Evolutionary conservation across 768 basidiomycete genomes (phyloP).

Genomic region (Lentinus brumalis): DNA sequence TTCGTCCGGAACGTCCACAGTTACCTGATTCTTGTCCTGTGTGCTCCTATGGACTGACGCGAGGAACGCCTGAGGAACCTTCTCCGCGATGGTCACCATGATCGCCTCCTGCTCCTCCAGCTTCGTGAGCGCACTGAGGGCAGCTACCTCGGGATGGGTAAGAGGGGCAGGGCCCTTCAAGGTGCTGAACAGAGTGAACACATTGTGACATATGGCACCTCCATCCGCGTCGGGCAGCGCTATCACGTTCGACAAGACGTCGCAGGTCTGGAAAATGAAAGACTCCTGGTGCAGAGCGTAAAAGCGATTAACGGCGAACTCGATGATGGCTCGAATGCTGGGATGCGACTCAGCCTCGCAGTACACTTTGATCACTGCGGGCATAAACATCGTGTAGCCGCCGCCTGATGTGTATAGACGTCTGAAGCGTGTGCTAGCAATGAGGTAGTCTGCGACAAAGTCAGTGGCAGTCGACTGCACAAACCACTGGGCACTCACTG

Average conservation of each 20-base stretch:
- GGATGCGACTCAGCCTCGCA: constrained; percentile 56
- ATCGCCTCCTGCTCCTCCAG: constrained; percentile 70
- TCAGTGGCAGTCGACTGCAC: not conserved
- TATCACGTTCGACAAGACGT: constrained; percentile 57
- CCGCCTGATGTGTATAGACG: constrained; percentile 74
- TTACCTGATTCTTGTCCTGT: constrained; percentile 39
- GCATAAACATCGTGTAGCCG: constrained; percentile 77
- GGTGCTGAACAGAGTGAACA: constrained; percentile 62
- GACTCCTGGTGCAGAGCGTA: constrained; percentile 72
- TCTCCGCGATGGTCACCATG: constrained; percentile 68
- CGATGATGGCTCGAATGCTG: constrained; percentile 66
- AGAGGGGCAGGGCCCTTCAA: constrained; percentile 42
- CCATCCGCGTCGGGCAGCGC: constrained; percentile 50
- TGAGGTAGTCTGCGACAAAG: constrained; percentile 46
- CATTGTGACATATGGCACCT: constrained; percentile 53
- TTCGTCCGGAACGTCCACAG: constrained; percentile 48
- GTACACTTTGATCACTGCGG: constrained; percentile 69
- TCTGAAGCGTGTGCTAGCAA: constrained; percentile 74
- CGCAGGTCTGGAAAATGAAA: constrained; percentile 75
- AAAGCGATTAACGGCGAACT: constrained; percentile 72
- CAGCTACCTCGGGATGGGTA: constrained; percentile 57
- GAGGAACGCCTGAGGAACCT: constrained; percentile 71
- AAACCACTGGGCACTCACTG: constrained; percentile 45
- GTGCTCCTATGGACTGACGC: constrained; percentile 47
- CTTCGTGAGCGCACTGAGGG: constrained; percentile 65